Evolutionary conservation across 2,329 filamentous ascomycete species (phyloP), one percentile per base, ranked within the genome.

Genomic region (Septoria petroselini): DNA sequence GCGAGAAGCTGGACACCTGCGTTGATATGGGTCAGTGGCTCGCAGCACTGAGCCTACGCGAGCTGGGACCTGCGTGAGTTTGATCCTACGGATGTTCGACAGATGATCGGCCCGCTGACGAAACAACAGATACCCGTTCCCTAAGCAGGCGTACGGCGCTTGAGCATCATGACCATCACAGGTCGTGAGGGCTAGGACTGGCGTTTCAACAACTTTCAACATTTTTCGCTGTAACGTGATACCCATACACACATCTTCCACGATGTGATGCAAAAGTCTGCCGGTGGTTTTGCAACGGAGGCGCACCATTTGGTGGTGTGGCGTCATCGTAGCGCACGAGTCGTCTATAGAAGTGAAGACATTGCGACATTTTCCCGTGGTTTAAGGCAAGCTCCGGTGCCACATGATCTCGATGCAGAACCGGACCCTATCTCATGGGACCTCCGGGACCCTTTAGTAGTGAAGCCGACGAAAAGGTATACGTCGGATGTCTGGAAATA

Each of bases 1-100:
- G 86, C 71, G 88, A 93, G 76, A 70, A 82, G 47, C 78, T 98
- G 42, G 84, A 86, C 63, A 82, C 84, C 60, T 80, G 80, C 65
- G 80, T 98, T 62, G 87, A 96, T 70, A 88, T 93, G 80, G 93
- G 93, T 58, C 91, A 96, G 74, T 98, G 93, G 93, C 81, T 98
- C 60, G 93, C 93, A 41, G 85, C 86, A 67, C 78, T 95, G 65
- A 93, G 90, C 78, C 91, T 98, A 70, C 85, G 91, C 76, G 91
- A 97, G 75, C 78, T 96, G 63, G 93, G 93, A 64, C 91, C 91
- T 73, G 93, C 90, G 86, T 97, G 85, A 79, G 87, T 86, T 50
- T 58, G 33, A 42, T 25, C 44, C 37, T 23, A 7, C 25, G 8
- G 41, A 21, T 3, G 39, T 23, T 17, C 23, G 34, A 25, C 37